Conservation (phyloP, 164 flowering plant species). For the Houttuynia cordata region DNA sequence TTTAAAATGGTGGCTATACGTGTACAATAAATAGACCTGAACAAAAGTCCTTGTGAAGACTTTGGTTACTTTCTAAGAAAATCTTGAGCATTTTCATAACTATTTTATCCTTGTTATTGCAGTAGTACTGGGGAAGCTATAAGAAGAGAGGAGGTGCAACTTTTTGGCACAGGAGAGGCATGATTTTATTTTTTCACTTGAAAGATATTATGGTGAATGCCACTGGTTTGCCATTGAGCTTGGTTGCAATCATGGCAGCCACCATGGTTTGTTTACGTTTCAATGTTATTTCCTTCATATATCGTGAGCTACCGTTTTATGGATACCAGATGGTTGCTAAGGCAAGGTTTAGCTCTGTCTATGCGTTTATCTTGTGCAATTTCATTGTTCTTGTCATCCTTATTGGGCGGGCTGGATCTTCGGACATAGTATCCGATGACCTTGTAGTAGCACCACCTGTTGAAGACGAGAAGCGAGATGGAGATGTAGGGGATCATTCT, state of each 20-base stretch:
- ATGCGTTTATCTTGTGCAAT: neutral
- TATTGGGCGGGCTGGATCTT: neutral
- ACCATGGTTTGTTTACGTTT: neutral
- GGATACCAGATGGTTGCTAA: neutral
- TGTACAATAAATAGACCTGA: neutral
- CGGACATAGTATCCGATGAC: too few species aligned
- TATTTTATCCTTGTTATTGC: neutral
- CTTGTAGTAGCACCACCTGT: neutral
- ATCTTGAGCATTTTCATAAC: neutral
- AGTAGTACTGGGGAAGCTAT: neutral
- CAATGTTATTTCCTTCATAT: neutral
- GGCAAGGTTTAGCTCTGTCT: neutral
- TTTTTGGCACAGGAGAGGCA: neutral
- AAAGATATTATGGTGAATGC: neutral
- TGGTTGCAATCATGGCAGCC: neutral
- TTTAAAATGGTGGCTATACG: neutral
- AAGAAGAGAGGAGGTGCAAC: neutral
- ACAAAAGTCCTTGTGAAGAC: neutral
- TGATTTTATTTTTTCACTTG: neutral
- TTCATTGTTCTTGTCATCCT: conserved; percentile 1
- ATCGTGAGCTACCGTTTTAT: neutral
- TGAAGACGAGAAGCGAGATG: neutral
- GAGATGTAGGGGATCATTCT: neutral
- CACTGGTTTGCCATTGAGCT: neutral
- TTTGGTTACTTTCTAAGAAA: conserved; percentile 3